phyloP scores from a whole-genome alignment of 2,329 filamentous ascomycete species.

The Aspergillus fischeri region DNA sequence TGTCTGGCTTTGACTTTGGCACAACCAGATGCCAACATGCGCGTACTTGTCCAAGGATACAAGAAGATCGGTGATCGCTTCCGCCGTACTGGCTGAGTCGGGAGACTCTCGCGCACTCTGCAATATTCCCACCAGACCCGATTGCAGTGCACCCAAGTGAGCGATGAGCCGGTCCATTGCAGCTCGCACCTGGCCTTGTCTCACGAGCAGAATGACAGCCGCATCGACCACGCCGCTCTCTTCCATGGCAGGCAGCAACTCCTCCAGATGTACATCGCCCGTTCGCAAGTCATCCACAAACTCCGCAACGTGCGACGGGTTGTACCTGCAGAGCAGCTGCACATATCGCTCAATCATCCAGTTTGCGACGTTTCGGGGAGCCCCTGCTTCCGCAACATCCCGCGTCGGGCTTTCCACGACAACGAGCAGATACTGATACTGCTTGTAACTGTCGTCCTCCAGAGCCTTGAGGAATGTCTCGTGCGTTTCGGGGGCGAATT shows the following conservation, averaged over 20 bases:
- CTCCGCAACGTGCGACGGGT: conserved; percentile 75
- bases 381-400: conserved; percentile 27
- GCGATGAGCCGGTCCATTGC: conserved; percentile 82
- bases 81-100: conserved; percentile 56
- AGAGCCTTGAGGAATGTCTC: conserved; percentile 61
- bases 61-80: conserved; percentile 69
- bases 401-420: conserved; percentile 63
- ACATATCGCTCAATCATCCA: conserved; percentile 79
- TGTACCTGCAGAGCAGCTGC: conserved; percentile 82
- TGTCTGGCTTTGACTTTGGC: conserved; percentile 74
- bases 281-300: conserved; percentile 75
- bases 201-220: conserved; percentile 82
- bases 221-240: conserved; percentile 86
- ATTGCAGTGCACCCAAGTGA: conserved; percentile 75
- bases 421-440: conserved; percentile 72
- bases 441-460: conserved; percentile 57
- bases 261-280: conserved; percentile 72
- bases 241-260: conserved; percentile 82
- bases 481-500: conserved; percentile 62
- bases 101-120: conserved; percentile 55
- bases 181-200: conserved; percentile 75
- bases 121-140: conserved; percentile 70
- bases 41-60: conserved; percentile 81
- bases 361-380: conserved; percentile 41
- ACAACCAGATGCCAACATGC: conserved; percentile 92